Evolutionary conservation across 257 asterid genomes (phyloP), one percentile per base, ranked within the genome.

Genomic region (Lycium ferocissimum): DNA sequence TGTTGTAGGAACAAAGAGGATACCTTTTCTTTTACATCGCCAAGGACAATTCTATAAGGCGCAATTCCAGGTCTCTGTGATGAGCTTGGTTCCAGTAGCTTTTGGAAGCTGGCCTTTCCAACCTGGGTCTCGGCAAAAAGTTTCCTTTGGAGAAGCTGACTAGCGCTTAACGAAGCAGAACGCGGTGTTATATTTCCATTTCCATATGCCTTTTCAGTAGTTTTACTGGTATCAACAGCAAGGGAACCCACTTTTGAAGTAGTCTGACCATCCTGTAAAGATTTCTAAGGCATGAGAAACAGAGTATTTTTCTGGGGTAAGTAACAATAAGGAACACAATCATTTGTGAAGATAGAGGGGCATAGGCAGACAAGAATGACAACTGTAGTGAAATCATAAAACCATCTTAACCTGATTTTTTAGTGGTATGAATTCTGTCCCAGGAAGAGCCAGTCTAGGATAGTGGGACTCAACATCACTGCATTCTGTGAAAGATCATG

Each of bases 1-100:
- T 26, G 85, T 49, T 45, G 15, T 47, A 69, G 47, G 84, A 4
- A 18, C 80, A 47, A 84, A 85, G 69, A 63, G 53, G 26, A 79
- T 85, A 95, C 99, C 98, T 91, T 96, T 84, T 96, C 97, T 88
- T 94, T 96, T 67, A 93, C 91, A 87, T 94, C 91, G 69, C 98
- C 99, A 22, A 96, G 92, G 83, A 96, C 96, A 90, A 95, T 92
- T 88, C 99, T 90, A 85, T 96, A 95, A 88, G 99, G 97, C 90
- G 98, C 98, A 62, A 95, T 88, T 86, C 98, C 99, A 67, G 98
- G 99, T 85, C 86, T 79, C 72, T 92, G 95, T 56, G 97, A 90
- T 69, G 92, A 91, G 90, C 99, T 95, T 84, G 98, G 98, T 87
- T 95, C 98, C 67, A 96, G 86, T 78, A 94, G 98, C 95, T 88